Evolutionary conservation across 2,329 filamentous ascomycete species (phyloP).

Genomic region (Penicillium italicum): DNA sequence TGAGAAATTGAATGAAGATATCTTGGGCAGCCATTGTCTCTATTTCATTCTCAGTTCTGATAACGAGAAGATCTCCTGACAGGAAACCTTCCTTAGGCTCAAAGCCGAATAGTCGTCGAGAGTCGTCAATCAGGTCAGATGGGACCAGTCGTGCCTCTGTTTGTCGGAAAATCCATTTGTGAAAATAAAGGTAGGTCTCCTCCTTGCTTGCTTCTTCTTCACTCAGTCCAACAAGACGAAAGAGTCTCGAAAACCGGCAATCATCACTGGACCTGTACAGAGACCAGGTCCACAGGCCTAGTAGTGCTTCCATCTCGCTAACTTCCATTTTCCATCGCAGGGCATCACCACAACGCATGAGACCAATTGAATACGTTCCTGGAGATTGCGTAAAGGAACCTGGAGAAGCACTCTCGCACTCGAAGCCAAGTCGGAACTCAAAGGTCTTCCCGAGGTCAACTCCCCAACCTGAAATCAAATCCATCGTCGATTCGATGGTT

Average conservation of each 20-base stretch:
- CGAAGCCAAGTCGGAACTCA: conserved; percentile 20
- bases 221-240: conserved; percentile 23
- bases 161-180: conserved; percentile 34
- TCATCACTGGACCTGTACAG: conserved; percentile 21
- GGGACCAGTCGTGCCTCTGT: conserved; percentile 22
- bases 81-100: neutral
- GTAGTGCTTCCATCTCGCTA: conserved; percentile 30
- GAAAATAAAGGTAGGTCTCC: conserved; percentile 26
- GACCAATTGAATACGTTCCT: conserved; percentile 15
- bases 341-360: conserved; percentile 21
- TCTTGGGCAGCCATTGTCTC: conserved; percentile 34
- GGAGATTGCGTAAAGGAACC: neutral
- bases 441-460: conserved; percentile 1
- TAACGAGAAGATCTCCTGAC: conserved; percentile 21
- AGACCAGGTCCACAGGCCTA: conserved; percentile 35
- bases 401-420: conserved; percentile 10
- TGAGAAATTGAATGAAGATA: conserved; percentile 32
- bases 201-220: conserved; percentile 18
- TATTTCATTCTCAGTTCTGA: conserved; percentile 24
- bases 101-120: conserved; percentile 22
- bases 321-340: conserved; percentile 26
- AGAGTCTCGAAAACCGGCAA: conserved; percentile 15
- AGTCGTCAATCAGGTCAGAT: conserved; percentile 13
- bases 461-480: conserved; percentile 27
- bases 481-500: conserved; percentile 29